A percentile compares a stretch with the other conserved stretches of the same genome.
phyloP scores from a whole-genome alignment of 2,329 filamentous ascomycete species.

The Xylariaceae sp. region DNA sequence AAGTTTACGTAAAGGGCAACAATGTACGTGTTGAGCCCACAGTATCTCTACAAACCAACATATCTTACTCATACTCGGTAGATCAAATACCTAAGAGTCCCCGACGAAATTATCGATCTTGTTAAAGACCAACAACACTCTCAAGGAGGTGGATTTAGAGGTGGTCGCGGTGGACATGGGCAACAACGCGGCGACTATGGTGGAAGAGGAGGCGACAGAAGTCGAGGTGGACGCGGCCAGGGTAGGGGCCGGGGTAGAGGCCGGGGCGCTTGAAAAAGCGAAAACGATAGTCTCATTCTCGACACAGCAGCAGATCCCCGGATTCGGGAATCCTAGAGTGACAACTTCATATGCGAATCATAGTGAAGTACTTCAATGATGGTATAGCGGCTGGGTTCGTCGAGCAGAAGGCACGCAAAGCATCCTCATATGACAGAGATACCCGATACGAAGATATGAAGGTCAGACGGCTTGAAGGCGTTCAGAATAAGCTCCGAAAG shows the following conservation, averaged over 20 bases:
- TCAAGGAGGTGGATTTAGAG: constrained; percentile 67
- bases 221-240: constrained; percentile 59
- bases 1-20: constrained; percentile 96
- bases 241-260: constrained; percentile 54
- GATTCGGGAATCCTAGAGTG: constrained; percentile 1
- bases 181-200: constrained; percentile 62
- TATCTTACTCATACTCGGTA: constrained; percentile 47
- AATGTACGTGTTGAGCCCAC: constrained; percentile 70
- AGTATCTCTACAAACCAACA: constrained; percentile 14
- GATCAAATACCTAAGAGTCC: constrained; percentile 98
- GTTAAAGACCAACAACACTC: constrained; percentile 88
- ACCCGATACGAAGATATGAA: constrained; percentile 4
- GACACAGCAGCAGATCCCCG: constrained; percentile 2
- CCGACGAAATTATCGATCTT: constrained; percentile 93
- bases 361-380: neutral
- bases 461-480: neutral
- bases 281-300: neutral
- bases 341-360: neutral
- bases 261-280: constrained; percentile 41
- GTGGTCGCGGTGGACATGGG: constrained; percentile 61
- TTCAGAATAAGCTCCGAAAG: neutral
- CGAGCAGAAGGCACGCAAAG: neutral
- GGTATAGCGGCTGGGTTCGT: neutral
- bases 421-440: constrained; percentile 5
- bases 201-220: constrained; percentile 60